Evolutionary conservation across 73 alveolate genomes (phyloP).

Genomic region (Tetrahymena elliotti): DNA sequence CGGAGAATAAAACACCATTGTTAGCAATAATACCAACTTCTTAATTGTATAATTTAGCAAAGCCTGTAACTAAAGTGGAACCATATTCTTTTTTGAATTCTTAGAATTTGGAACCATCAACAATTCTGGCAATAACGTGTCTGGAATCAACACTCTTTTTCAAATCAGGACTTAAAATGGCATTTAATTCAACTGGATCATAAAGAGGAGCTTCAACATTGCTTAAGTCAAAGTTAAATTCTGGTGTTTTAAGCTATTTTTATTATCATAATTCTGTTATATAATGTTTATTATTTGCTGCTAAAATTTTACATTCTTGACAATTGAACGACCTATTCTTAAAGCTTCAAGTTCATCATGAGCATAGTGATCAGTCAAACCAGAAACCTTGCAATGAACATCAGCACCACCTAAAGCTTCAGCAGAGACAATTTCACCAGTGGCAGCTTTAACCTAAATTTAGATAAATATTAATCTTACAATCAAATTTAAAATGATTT

Average conservation of each 20-base stretch:
- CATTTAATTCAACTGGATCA: conserved; percentile 63
- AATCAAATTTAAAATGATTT: background rate
- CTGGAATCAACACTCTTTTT: conserved; percentile 47
- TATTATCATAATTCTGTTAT: background rate
- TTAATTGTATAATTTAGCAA: conserved; percentile 80
- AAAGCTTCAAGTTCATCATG: conserved; percentile 72
- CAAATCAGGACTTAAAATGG: conserved; percentile 61
- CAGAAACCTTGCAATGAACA: conserved; percentile 80
- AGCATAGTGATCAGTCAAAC: conserved; percentile 91
- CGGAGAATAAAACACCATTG: conserved; percentile 84
- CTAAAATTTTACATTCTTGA: conserved; percentile 25
- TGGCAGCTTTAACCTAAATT: conserved; percentile 83
- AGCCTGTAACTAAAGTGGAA: conserved; percentile 75
- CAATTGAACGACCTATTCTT: conserved; percentile 51
- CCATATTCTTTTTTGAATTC: conserved; percentile 91
- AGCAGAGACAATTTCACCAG: conserved; percentile 88
- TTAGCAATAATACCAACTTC: conserved; percentile 94
- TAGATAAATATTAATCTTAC: too few species aligned
- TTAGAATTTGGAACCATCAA: conserved; percentile 88
- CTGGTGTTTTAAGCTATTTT: background rate
- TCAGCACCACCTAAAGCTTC: conserved; percentile 92
- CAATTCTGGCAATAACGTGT: conserved; percentile 74
- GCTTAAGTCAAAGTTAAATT: background rate
- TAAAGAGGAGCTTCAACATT: conserved; percentile 67
- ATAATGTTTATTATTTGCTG: conserved; percentile 27